Base-by-base conservation (phyloP, 202 grass and related monocot species). In the Schoenoplectus triqueter region DNA sequence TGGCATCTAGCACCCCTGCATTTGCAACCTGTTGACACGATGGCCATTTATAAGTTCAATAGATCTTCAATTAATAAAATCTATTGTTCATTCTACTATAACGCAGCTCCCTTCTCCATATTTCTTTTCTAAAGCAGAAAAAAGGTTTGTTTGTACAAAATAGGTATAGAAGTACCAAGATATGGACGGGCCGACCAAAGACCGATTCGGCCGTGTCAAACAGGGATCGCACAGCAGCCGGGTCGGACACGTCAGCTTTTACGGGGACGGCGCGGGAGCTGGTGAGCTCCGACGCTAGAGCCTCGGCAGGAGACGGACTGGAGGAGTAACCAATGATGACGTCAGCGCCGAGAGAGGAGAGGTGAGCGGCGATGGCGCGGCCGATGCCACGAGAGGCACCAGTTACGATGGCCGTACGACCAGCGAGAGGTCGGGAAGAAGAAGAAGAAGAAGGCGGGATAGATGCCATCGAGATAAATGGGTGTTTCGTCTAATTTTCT, bases 361-460 rank as follows among this genome's bases (percentile, higher is more conserved):
- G 87, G 86, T 97, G 92, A 47, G 66, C 0, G 1, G 90, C 87
- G 55, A 97, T 92, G 80, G 80, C 88, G 0, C 87, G 90, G 0
- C 90, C 94, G 62, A 94, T 91, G 80, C 92, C 94, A 0, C 90
- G 88, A 44, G 94, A 89, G 31, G 90, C 92, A 80, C 94, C 92
- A 3, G 90, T 92, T 3, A 97, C 88, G 71, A 97, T 92, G 4
- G 92, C 92, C 13, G 88, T 86, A 52, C 94, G 88, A 0, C 92
- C 94, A 10, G 87, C 47, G 15, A 97, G 90, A 19, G 88, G 83
- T 10, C 75, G 81, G 0, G 63, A 7, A 40, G 61, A 19, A 7
- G 61, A n/a, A 3, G 54, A 66, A 54, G 69, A 45, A 2, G 11
- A 75, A n/a, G 87, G 14, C 5, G 49, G 18, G 3, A 44, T n/a